phyloP scores from a whole-genome alignment of 768 basidiomycete species.

The Leccinum fibrillosum region DNA sequence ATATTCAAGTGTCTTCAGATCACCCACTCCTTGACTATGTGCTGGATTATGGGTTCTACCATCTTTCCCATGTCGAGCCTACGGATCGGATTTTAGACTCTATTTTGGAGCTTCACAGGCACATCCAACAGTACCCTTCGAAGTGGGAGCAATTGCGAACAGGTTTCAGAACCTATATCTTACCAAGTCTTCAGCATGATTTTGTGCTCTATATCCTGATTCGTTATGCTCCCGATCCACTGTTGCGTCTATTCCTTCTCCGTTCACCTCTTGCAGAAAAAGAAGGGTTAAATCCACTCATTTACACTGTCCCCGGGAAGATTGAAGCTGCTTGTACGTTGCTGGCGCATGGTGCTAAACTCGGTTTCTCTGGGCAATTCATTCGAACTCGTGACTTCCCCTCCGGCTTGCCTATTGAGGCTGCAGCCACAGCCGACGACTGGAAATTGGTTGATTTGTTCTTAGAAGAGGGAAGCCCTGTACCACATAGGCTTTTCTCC shows the following conservation, averaged over 20 bases:
- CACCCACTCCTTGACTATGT: neutral
- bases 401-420: neutral
- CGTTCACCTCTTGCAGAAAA: neutral
- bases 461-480: neutral
- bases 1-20: neutral
- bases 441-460: neutral
- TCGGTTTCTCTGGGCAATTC: neutral
- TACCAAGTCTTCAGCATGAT: neutral
- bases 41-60: rapidly evolving
- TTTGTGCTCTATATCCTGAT: neutral
- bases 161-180: rapidly evolving
- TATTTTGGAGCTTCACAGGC: neutral
- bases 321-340: neutral
- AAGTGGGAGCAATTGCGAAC: neutral
- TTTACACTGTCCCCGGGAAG: rapidly evolving
- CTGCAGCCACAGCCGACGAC: neutral
- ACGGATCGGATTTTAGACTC: neutral
- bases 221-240: neutral
- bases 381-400: neutral
- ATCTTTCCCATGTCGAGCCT: neutral
- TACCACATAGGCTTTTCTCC: neutral
- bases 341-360: neutral
- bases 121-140: neutral
- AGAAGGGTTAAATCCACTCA: neutral
- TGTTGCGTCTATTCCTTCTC: neutral